phyloP scores from a whole-genome alignment of 164 flowering plant genomes.

The Annona squamosa region DNA sequence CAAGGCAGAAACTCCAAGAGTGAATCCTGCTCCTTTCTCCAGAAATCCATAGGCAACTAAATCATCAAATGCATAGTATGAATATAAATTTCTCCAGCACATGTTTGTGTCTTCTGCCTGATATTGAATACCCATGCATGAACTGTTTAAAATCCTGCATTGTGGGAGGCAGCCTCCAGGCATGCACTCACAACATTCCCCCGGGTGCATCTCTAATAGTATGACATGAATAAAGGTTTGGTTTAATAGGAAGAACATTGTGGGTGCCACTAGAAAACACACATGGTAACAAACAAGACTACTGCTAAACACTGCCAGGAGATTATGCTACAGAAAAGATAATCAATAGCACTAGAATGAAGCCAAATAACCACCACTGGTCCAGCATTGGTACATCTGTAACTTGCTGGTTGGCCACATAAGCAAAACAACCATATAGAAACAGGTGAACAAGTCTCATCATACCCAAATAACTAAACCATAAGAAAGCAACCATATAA shows the following conservation, averaged over 20 bases:
- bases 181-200: conserved; percentile 18
- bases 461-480: too few species aligned
- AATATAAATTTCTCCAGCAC: conserved; percentile 17
- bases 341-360: not conserved
- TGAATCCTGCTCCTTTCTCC: conserved; percentile 34
- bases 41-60: conserved; percentile 22
- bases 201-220: not conserved
- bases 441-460: too few species aligned
- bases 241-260: not conserved
- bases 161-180: conserved; percentile 21
- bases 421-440: too few species aligned
- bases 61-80: conserved; percentile 23
- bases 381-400: too few species aligned
- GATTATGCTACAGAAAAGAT: not conserved
- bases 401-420: too few species aligned
- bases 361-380: too few species aligned
- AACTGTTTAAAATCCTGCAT: conserved; percentile 7
- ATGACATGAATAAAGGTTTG: not conserved
- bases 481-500: too few species aligned
- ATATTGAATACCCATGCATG: conserved; percentile 6
- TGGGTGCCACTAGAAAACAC: not conserved
- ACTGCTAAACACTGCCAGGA: not conserved
- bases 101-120: conserved; percentile 26
- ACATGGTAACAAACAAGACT: not conserved
- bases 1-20: conserved; percentile 36